A percentile compares a stretch with the other conserved stretches of the same genome.
Conservation (phyloP, 2,329 filamentous ascomycete genomes). For the Coniochaeta hoffmannii region DNA sequence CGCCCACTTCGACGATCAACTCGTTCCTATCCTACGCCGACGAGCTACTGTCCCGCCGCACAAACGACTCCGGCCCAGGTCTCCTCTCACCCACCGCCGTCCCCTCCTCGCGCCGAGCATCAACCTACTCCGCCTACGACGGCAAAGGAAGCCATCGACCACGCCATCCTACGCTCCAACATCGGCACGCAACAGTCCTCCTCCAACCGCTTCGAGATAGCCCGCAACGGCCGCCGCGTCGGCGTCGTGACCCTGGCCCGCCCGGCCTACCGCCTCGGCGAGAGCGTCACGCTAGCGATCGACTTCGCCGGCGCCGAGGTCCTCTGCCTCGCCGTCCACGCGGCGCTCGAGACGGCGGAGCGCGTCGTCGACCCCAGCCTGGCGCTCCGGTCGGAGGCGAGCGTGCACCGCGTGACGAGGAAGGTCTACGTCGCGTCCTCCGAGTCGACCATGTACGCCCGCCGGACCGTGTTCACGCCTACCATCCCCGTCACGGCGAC, state of each 20-base stretch:
- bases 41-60: constrained; percentile 57
- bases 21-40: constrained; percentile 75
- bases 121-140: constrained; percentile 20
- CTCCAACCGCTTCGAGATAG: constrained; percentile 92
- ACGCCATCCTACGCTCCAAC: constrained; percentile 82
- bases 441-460: constrained; percentile 76
- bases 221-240: constrained; percentile 84
- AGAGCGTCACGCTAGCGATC: constrained; percentile 74
- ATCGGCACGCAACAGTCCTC: constrained; percentile 69
- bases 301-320: constrained; percentile 75
- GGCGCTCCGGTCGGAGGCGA: constrained; percentile 77
- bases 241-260: constrained; percentile 84
- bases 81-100: constrained; percentile 66
- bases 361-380: constrained; percentile 73
- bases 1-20: constrained; percentile 37
- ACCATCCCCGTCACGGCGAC: constrained; percentile 79
- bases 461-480: constrained; percentile 71
- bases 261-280: constrained; percentile 82
- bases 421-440: constrained; percentile 71
- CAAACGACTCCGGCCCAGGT: constrained; percentile 45
- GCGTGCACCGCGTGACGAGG: constrained; percentile 78
- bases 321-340: constrained; percentile 77
- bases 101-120: constrained; percentile 46
- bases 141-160: constrained; percentile 75
- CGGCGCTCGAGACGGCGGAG: constrained; percentile 80